Conservation (phyloP, 1,139 yeast genomes). For the Suhomyces panamericanus region DNA sequence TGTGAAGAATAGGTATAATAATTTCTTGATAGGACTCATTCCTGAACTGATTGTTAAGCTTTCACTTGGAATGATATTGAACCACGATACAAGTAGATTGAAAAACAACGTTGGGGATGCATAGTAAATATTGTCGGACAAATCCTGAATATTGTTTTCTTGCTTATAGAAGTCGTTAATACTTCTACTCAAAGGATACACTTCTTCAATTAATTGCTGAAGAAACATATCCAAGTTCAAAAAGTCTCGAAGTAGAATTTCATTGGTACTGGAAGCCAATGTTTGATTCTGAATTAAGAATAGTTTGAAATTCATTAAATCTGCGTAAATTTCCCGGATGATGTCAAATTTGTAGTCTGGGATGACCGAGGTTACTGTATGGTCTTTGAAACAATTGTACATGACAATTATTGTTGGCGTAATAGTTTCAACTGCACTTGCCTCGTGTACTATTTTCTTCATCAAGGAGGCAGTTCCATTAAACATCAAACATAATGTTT, state of each 20-base stretch:
- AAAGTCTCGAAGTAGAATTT: conserved; percentile 14
- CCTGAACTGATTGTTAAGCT: conserved; percentile 31
- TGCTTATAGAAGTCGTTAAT: conserved; percentile 28
- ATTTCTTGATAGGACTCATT: conserved; percentile 33
- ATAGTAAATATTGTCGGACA: conserved; percentile 20
- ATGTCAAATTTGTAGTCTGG: conserved; percentile 41
- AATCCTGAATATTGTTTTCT: conserved; percentile 17
- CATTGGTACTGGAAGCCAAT: conserved; percentile 13
- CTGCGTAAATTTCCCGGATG: conserved; percentile 27
- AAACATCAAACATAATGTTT: conserved; percentile 34
- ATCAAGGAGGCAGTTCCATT: conserved; percentile 39
- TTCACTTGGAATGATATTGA: conserved; percentile 37
- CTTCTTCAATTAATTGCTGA: conserved; percentile 26
- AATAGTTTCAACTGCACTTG: conserved; percentile 21
- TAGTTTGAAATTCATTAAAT: conserved; percentile 25
- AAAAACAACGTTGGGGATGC: conserved; percentile 32
- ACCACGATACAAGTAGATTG: conserved; percentile 37
- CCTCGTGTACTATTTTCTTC: conserved; percentile 28
- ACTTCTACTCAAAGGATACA: conserved; percentile 28
- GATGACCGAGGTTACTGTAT: conserved; percentile 26
- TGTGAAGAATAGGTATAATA: conserved; percentile 35
- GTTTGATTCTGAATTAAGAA: conserved; percentile 19
- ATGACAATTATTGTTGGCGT: conserved; percentile 29
- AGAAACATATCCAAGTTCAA: conserved; percentile 35
- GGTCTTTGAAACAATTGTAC: conserved; percentile 29